phyloP scores from a whole-genome alignment of 345 rosid genomes.

The Gossypium rotundifolium region DNA sequence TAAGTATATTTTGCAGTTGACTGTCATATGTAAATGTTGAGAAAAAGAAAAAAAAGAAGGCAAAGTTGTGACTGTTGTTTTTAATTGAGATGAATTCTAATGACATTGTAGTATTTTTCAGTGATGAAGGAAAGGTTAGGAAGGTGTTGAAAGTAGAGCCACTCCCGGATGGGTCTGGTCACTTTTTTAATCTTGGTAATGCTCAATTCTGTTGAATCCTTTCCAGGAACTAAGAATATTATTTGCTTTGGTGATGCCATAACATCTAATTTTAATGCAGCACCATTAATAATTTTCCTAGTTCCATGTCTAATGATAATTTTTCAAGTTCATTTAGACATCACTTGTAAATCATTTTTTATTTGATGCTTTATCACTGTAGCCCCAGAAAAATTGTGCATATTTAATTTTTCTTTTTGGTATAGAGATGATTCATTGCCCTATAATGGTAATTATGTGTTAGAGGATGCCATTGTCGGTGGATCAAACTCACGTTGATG shows the following conservation, averaged over 20 bases:
- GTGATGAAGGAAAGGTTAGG: conserved; percentile 90
- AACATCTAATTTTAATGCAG: conserved; percentile 6
- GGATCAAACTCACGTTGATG: neutral
- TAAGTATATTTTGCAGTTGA: neutral
- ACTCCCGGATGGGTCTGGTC: conserved; percentile 91
- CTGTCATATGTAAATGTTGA: neutral
- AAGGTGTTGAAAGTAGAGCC: conserved; percentile 93
- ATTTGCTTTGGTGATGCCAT: conserved; percentile 10
- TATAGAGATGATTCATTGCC: neutral
- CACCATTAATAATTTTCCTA: neutral
- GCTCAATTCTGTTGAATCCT: conserved; percentile 22
- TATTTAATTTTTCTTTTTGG: neutral
- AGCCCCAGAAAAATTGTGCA: neutral
- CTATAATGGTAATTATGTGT: neutral
- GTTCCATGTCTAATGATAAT: too few relatives aligned
- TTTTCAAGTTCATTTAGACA: neutral
- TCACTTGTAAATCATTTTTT: neutral
- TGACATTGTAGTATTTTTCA: conserved; percentile 24
- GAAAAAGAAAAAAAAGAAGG: too few relatives aligned
- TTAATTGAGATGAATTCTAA: neutral
- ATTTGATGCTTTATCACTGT: neutral
- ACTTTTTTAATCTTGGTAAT: conserved; percentile 88
- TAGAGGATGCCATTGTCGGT: neutral
- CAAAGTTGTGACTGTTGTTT: neutral
- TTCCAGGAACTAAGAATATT: neutral